phyloP scores from a whole-genome alignment of 2,329 filamentous ascomycete species.

The Hymenoscyphus scutula region DNA sequence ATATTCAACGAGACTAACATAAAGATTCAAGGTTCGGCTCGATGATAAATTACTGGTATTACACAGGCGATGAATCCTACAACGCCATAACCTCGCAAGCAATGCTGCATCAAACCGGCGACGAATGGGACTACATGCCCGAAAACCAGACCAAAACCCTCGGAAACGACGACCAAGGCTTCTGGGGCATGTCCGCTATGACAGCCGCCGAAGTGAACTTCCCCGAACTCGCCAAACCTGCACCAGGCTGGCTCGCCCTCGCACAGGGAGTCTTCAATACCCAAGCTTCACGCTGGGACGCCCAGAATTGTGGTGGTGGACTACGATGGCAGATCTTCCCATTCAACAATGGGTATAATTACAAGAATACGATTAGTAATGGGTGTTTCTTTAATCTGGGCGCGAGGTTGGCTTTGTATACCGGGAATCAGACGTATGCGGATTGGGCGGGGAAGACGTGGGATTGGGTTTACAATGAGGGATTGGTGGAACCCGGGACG shows the following conservation, averaged over 20 bases:
- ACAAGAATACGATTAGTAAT: slow-evolving; percentile 67
- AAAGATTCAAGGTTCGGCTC: slow-evolving; percentile 48
- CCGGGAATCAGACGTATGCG: slow-evolving; percentile 71
- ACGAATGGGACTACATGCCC: slow-evolving; percentile 74
- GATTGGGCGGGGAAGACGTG: slow-evolving; percentile 76
- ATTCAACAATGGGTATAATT: slow-evolving; percentile 77
- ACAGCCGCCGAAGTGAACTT: slow-evolving; percentile 67
- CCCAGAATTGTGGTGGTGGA: slow-evolving; percentile 64
- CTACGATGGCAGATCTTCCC: slow-evolving; percentile 81
- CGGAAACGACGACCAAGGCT: slow-evolving; percentile 72
- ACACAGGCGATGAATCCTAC: slow-evolving; percentile 70
- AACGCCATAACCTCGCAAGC: slow-evolving; percentile 61
- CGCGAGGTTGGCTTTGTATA: slow-evolving; percentile 71
- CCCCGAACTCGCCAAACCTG: slow-evolving; percentile 47
- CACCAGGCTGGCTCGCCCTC: slow-evolving; percentile 67
- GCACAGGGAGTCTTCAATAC: slow-evolving; percentile 80
- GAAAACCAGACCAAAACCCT: slow-evolving; percentile 58
- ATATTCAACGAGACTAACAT: not conserved
- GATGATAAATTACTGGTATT: slow-evolving; percentile 81
- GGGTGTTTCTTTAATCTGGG: slow-evolving; percentile 61
- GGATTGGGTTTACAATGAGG: slow-evolving; percentile 60
- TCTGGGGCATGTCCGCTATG: slow-evolving; percentile 71
- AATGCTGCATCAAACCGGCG: slow-evolving; percentile 70
- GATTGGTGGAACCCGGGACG: slow-evolving; percentile 53
- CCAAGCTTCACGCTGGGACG: slow-evolving; percentile 71